Conservation (phyloP, 2,329 filamentous ascomycete genomes). For the Aspergillus fischeri region DNA sequence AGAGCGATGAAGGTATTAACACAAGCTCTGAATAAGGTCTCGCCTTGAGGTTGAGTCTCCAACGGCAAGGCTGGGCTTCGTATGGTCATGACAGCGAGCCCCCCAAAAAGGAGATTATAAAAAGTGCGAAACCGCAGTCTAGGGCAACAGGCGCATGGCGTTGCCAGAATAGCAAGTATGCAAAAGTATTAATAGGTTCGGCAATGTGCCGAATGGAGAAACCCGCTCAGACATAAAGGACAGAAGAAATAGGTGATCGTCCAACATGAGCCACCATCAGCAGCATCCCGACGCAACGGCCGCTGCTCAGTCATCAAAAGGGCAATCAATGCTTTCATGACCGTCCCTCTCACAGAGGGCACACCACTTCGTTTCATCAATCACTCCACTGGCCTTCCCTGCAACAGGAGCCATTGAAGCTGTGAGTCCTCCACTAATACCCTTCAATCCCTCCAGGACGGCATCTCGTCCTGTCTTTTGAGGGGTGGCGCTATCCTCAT, state of each 20-base stretch:
- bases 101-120: background rate
- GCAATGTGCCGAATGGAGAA: background rate
- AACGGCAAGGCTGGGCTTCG: background rate
- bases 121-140: background rate
- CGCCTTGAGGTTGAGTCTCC: background rate
- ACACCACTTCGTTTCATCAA: slow-evolving; percentile 91
- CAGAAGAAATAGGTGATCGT: background rate
- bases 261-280: slow-evolving; percentile 4
- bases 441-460: slow-evolving; percentile 41
- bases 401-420: slow-evolving; percentile 60
- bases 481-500: slow-evolving; percentile 18
- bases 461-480: slow-evolving; percentile 40
- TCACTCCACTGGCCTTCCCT: slow-evolving; percentile 71
- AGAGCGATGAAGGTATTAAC: slow-evolving; percentile 12
- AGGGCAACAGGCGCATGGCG: background rate
- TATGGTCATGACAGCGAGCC: background rate
- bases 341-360: slow-evolving; percentile 94
- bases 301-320: slow-evolving; percentile 67
- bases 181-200: background rate
- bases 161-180: background rate
- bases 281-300: background rate
- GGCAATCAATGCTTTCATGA: slow-evolving; percentile 92
- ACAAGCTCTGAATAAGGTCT: slow-evolving; percentile 6
- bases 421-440: slow-evolving; percentile 34
- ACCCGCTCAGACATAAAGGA: background rate